Evolutionary conservation across 495 filamentous ascomycete species (phyloP), one percentile per base, ranked within the genome.

Genomic region (Penicillium arizonense): DNA sequence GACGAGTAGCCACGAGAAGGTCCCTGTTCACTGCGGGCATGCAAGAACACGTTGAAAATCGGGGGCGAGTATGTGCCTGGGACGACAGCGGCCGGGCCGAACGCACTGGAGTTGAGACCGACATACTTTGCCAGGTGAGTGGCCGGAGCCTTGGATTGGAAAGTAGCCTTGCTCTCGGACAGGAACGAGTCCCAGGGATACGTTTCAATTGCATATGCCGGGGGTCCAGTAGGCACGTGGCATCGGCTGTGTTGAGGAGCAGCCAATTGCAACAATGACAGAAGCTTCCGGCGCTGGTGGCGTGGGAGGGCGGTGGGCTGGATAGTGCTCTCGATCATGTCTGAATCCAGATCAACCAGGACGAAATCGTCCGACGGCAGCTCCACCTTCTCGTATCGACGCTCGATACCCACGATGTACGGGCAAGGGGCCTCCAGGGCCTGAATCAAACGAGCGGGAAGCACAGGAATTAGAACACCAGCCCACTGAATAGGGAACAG

Each of bases 321-420:
- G 6, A 79, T 64, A 2, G 89, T 91, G 53, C 89, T 87, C 64
- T 95, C 88, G 48, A 98, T 94, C 39, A 82, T 80, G 61, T 97
- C 88, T 61, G 87, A 82, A 72, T 98, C 94, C 35, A 98, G 77
- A 69, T 98, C 94, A 36, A 97, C 91, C 30, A 97, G 72, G 14
- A 97, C 91, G 65, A 93, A 97, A 63, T 97, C 94, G 59, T 97
- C 94, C n/a, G 96, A 89, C 0, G 94, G 94, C 32, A 96, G 79
- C 52, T 95, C 89, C 44, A 95, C 83, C 56, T 87, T 87, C 56
- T 97, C 94, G 70, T 97, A 98, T 36, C 94, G 83, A 47, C 90
- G 81, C 68, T 98, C 94, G 35, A 98, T 89, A 39, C 94, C 94
- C 16, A 96, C 89, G 52, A 98, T 96, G 62, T 97, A 98, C 0